phyloP scores from a whole-genome alignment of 306 rosid genomes.

The Lupinus albus region DNA sequence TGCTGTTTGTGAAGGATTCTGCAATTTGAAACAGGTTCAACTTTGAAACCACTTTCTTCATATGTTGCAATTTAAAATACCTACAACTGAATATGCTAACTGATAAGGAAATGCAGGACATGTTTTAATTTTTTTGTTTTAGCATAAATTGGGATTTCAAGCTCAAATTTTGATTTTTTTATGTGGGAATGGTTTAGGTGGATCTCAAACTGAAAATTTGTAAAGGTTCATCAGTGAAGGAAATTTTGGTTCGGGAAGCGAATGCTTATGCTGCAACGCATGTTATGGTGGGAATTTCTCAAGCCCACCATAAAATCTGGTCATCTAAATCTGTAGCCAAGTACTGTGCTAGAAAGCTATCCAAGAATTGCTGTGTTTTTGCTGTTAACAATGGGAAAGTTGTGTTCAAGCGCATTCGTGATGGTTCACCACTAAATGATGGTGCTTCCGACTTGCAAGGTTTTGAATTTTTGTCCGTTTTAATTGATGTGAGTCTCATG shows the following conservation, averaged over 20 bases:
- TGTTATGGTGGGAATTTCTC: constrained; percentile 74
- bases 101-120: constrained; percentile 34
- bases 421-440: constrained; percentile 42
- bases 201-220: constrained; percentile 90
- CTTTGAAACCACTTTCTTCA: constrained; percentile 24
- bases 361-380: constrained; percentile 66
- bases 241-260: constrained; percentile 82
- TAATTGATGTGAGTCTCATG: constrained; percentile 13
- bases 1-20: constrained; percentile 92
- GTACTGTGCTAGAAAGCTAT: constrained; percentile 79
- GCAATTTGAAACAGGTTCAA: constrained; percentile 87
- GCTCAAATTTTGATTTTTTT: background rate
- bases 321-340: constrained; percentile 77
- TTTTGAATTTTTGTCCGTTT: constrained; percentile 38
- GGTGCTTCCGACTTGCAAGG: constrained; percentile 51
- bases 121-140: background rate
- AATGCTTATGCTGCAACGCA: constrained; percentile 65
- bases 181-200: constrained; percentile 59
- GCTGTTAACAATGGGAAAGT: constrained; percentile 86
- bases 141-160: background rate
- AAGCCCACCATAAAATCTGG: constrained; percentile 62
- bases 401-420: constrained; percentile 66
- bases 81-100: background rate
- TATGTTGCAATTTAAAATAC: background rate
- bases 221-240: constrained; percentile 72